Evolutionary conservation across 768 basidiomycete genomes (phyloP).

Genomic region (Russula sp.): DNA sequence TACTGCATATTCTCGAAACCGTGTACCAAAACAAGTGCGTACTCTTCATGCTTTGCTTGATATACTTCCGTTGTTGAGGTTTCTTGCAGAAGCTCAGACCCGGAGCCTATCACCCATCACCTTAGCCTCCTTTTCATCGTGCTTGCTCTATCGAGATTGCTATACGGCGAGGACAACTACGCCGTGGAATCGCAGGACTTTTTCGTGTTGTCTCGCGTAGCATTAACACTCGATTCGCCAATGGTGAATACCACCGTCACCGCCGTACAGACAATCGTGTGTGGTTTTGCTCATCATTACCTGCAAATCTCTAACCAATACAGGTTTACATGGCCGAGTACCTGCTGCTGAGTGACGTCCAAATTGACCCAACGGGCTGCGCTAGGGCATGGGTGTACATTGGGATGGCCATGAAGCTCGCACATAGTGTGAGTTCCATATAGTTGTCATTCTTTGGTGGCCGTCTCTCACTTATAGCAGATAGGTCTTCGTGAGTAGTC

Average conservation of each 20-base stretch:
- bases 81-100: slow-evolving; percentile 41
- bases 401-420: slow-evolving; percentile 58
- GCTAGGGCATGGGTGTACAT: slow-evolving; percentile 54
- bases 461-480: slow-evolving; percentile 33
- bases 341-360: slow-evolving; percentile 54
- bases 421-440: slow-evolving; percentile 50
- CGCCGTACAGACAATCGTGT: slow-evolving; percentile 55
- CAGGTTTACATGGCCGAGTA: slow-evolving; percentile 48
- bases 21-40: slow-evolving; percentile 54
- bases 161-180: slow-evolving; percentile 53
- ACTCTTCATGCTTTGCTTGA: neutral
- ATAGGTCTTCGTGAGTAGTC: slow-evolving; percentile 52
- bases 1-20: slow-evolving; percentile 53
- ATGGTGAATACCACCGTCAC: slow-evolving; percentile 50
- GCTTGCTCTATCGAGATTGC: slow-evolving; percentile 63
- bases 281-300: slow-evolving; percentile 30
- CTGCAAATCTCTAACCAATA: slow-evolving; percentile 30
- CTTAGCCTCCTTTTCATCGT: slow-evolving; percentile 63
- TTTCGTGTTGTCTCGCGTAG: slow-evolving; percentile 54
- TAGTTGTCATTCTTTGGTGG: slow-evolving; percentile 15
- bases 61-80: neutral
- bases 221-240: slow-evolving; percentile 49
- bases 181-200: slow-evolving; percentile 58
- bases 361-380: slow-evolving; percentile 41
- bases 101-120: slow-evolving; percentile 45